These are phyloP conservation scores for Aureobasidium lini DNA, from an alignment of 2,329 filamentous ascomycete species.

Conservation along the genomic window DNA sequence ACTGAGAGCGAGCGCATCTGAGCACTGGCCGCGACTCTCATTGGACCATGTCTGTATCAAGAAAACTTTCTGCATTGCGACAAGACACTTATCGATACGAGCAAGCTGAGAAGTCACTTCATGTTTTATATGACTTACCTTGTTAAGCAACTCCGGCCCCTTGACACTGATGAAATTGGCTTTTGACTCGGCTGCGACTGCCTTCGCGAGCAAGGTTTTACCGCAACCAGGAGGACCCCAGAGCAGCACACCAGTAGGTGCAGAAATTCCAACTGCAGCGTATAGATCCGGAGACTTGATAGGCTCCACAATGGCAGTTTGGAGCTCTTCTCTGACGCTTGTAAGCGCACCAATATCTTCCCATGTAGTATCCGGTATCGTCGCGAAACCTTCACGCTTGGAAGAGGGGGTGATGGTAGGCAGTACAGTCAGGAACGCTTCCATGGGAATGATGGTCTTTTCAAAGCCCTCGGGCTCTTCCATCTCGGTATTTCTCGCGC, in stretches of 20 bases:
- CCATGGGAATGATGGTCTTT: slow-evolving; percentile 52
- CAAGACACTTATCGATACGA: neutral
- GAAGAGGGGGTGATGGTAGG: slow-evolving; percentile 70
- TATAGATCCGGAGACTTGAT: slow-evolving; percentile 78
- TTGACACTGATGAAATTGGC: slow-evolving; percentile 99
- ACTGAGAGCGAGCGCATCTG: too few species aligned
- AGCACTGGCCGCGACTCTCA: too few species aligned
- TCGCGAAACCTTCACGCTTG: slow-evolving; percentile 89
- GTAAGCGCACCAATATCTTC: slow-evolving; percentile 79
- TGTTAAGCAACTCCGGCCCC: slow-evolving; percentile 91
- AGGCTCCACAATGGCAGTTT: slow-evolving; percentile 79
- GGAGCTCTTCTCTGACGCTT: slow-evolving; percentile 71
- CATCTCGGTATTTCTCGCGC: slow-evolving; percentile 41
- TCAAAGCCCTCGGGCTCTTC: slow-evolving; percentile 47
- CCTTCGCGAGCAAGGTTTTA: slow-evolving; percentile 93
- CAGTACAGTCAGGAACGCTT: slow-evolving; percentile 67
- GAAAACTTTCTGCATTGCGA: neutral
- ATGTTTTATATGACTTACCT: slow-evolving; percentile 30
- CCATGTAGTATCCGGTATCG: slow-evolving; percentile 90
- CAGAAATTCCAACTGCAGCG: slow-evolving; percentile 66
- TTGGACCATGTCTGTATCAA: neutral
- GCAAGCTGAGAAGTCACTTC: neutral
- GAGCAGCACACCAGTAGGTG: slow-evolving; percentile 79
- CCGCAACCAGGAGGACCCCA: slow-evolving; percentile 97
- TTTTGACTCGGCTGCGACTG: slow-evolving; percentile 88